A percentile compares a stretch with the other conserved stretches of the same genome.
These are phyloP conservation scores for Actinidia polygama DNA, from an alignment of 179 eudicot species.

Conservation along the genomic window DNA sequence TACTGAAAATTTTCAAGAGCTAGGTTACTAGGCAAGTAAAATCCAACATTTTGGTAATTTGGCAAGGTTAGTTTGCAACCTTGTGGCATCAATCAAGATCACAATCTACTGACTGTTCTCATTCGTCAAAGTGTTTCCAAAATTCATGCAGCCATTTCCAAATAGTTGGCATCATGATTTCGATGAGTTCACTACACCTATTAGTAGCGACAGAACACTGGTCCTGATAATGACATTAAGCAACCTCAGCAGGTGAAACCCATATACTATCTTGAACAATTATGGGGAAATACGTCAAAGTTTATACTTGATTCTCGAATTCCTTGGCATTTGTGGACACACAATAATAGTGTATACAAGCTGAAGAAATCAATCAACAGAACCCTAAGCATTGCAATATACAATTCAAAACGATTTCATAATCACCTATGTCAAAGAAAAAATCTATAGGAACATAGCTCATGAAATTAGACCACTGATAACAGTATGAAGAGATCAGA, in stretches of 20 bases:
- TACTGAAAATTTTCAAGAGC: background rate
- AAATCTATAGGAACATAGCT: background rate
- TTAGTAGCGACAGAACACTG: background rate
- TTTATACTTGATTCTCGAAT: too few species aligned
- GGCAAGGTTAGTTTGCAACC: too few species aligned
- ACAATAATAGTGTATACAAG: background rate
- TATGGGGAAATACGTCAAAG: too few species aligned
- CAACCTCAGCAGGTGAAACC: background rate
- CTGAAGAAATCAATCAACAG: background rate
- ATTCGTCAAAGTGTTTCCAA: background rate
- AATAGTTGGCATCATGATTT: background rate
- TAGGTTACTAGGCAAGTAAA: too few species aligned
- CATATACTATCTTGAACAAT: too few species aligned
- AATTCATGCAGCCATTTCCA: background rate
- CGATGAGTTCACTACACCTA: background rate
- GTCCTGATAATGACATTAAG: background rate
- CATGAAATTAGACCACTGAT: background rate
- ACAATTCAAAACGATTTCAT: background rate
- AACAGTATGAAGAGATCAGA: constrained; percentile 3
- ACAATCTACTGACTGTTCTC: background rate
- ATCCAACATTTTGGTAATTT: too few species aligned
- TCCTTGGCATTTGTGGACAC: background rate
- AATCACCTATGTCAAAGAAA: background rate
- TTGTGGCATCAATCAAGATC: background rate
- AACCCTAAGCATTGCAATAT: background rate